phyloP scores from a whole-genome alignment of 306 rosid species.

The Glycine latifolia region DNA sequence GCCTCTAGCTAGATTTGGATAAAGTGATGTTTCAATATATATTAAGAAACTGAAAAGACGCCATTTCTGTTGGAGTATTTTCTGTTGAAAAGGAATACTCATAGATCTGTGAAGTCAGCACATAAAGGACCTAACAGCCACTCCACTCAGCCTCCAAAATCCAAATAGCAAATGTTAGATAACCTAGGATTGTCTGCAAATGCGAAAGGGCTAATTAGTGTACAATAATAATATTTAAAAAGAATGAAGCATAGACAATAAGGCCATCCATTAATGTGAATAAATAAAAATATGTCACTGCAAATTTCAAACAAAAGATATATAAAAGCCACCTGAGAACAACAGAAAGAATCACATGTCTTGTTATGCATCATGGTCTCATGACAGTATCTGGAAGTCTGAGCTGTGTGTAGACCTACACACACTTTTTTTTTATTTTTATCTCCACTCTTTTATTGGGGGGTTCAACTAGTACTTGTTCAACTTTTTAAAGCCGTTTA shows the following conservation, averaged over 20 bases:
- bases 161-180: conserved; percentile 38
- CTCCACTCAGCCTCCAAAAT: conserved; percentile 32
- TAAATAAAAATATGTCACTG: background rate
- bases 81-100: conserved; percentile 55
- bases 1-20: conserved; percentile 35
- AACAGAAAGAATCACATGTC: conserved; percentile 45
- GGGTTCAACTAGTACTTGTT: background rate
- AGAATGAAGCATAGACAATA: conserved; percentile 1
- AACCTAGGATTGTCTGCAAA: conserved; percentile 50
- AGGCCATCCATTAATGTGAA: conserved; percentile 33
- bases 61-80: conserved; percentile 5
- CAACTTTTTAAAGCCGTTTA: conserved; percentile 62
- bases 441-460: no score
- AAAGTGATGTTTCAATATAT: conserved; percentile 38
- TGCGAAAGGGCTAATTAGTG: conserved; percentile 31
- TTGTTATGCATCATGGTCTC: background rate
- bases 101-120: conserved; percentile 59
- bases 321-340: conserved; percentile 53
- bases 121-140: conserved; percentile 37
- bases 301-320: conserved; percentile 31
- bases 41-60: conserved; percentile 52
- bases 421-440: no score
- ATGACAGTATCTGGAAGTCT: conserved; percentile 31
- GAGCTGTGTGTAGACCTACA: background rate
- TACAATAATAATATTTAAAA: background rate